phyloP scores from a whole-genome alignment of 2,329 filamentous ascomycete species.

The Nigrospora oryzae region DNA sequence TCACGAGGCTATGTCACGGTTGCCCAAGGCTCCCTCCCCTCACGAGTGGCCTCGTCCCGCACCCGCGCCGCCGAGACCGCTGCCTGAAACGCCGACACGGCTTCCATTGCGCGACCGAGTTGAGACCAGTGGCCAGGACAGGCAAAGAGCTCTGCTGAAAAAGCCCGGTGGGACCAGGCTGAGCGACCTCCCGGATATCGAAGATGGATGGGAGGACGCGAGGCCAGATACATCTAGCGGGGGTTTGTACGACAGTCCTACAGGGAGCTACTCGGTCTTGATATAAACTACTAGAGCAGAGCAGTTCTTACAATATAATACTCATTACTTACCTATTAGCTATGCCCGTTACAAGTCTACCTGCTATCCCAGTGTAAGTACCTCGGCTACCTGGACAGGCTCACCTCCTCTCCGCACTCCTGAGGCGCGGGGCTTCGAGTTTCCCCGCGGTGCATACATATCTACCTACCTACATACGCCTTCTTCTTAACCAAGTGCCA shows the following conservation, averaged over 20 bases:
- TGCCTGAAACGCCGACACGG: slow-evolving; percentile 3
- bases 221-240: background rate
- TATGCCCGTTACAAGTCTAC: too few relatives aligned
- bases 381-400: background rate
- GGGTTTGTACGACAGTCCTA: background rate
- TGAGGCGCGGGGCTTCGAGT: background rate
- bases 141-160: background rate
- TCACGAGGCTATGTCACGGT: too few relatives aligned
- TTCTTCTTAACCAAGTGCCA: too few relatives aligned
- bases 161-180: background rate
- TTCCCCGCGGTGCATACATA: background rate
- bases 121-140: background rate
- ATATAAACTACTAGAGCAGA: background rate
- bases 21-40: too few relatives aligned
- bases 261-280: slow-evolving; percentile 2
- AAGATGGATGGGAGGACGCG: slow-evolving; percentile 6
- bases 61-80: background rate
- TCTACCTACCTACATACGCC: background rate
- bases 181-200: background rate
- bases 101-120: slow-evolving; percentile 1
- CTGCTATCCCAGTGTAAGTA: too few relatives aligned
- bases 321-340: too few relatives aligned
- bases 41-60: slow-evolving; percentile 1
- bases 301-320: background rate
- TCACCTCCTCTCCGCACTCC: background rate